phyloP scores from a whole-genome alignment of 139 green algal genomes.

The Chlamydomonas sp. region DNA sequence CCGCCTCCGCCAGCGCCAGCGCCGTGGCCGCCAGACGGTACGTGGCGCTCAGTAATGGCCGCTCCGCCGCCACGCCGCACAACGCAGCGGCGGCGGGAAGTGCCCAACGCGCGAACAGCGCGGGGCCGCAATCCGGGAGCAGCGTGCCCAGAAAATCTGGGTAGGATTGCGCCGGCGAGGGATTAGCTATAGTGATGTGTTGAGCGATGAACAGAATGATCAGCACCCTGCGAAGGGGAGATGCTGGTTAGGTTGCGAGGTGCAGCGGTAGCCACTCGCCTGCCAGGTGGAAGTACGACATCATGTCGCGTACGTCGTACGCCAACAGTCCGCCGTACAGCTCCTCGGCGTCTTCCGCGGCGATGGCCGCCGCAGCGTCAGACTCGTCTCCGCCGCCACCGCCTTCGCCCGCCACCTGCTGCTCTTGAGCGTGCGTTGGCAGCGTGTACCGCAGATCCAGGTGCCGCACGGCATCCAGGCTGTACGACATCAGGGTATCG shows the following conservation, averaged over 20 bases:
- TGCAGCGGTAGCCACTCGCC: neutral
- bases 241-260: too few relatives aligned
- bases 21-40: neutral
- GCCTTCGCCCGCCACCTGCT: neutral
- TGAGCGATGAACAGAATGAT: neutral
- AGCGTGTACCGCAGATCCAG: conserved; percentile 28
- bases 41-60: conserved; percentile 15
- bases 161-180: neutral
- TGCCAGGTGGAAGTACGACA: conserved; percentile 26
- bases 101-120: neutral
- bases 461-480: conserved; percentile 11
- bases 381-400: neutral
- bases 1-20: neutral
- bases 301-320: conserved; percentile 3
- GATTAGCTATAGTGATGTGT: neutral
- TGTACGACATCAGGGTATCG: conserved; percentile 15
- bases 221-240: neutral
- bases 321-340: conserved; percentile 8
- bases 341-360: neutral
- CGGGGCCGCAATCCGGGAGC: neutral
- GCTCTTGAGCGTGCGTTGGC: neutral
- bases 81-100: conserved; percentile 27
- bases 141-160: conserved; percentile 22
- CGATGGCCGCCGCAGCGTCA: neutral
- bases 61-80: conserved; percentile 9